Percentiles rank a stretch among this genome's conserved stretches.
Conservation (phyloP, 2,329 filamentous ascomycete genomes). For the Sphaerulina populicola region DNA sequence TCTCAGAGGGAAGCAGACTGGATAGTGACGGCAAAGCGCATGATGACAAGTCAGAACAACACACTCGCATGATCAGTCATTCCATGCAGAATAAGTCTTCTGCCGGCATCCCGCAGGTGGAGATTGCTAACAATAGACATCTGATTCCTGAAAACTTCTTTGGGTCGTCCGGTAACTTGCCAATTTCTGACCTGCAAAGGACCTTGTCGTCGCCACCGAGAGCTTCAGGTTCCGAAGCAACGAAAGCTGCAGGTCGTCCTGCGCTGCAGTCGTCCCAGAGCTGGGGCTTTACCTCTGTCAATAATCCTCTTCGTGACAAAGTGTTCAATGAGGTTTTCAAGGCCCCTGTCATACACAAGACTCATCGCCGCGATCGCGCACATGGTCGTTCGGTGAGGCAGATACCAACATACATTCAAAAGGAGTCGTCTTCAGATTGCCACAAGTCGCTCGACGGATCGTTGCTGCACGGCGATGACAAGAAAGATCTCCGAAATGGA, state of each 20-base stretch:
- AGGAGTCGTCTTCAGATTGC: constrained; percentile 27
- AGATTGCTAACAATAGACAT: constrained; percentile 87
- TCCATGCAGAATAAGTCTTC: constrained; percentile 55
- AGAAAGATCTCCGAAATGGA: background rate
- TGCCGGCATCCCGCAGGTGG: constrained; percentile 70
- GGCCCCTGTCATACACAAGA: constrained; percentile 72
- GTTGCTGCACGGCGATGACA: constrained; percentile 8
- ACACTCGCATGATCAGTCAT: constrained; percentile 56
- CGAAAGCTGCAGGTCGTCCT: constrained; percentile 29
- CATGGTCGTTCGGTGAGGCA: constrained; percentile 51
- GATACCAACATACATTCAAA: constrained; percentile 26
- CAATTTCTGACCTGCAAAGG: constrained; percentile 27
- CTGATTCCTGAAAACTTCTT: constrained; percentile 83
- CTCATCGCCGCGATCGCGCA: constrained; percentile 60
- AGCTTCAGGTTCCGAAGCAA: constrained; percentile 13
- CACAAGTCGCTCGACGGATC: constrained; percentile 20
- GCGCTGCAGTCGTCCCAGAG: constrained; percentile 46
- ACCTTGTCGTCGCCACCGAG: constrained; percentile 22
- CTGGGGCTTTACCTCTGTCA: constrained; percentile 90
- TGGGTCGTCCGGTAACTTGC: constrained; percentile 42
- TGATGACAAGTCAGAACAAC: constrained; percentile 16
- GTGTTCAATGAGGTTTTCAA: constrained; percentile 88
- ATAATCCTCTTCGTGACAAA: constrained; percentile 77
- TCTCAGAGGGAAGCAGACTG: constrained; percentile 29
- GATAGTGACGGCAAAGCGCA: constrained; percentile 10